Evolutionary conservation across 2,329 filamentous ascomycete species (phyloP).

Genomic region (Colletotrichum phormii): DNA sequence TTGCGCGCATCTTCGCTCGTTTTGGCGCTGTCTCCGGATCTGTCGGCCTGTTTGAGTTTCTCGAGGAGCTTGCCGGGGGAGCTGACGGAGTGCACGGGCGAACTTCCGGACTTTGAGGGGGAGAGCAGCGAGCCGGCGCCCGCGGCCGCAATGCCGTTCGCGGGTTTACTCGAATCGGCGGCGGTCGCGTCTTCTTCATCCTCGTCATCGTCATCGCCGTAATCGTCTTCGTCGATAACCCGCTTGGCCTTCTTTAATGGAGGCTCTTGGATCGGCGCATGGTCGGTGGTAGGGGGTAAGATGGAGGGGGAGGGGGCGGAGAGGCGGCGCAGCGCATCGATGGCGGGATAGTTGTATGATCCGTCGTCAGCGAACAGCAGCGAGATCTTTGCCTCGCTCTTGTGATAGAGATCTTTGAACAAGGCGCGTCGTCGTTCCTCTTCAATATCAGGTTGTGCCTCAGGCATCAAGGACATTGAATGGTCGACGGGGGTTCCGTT

Average conservation of each 20-base stretch:
- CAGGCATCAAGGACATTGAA: slow-evolving; percentile 66
- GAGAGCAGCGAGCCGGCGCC: slow-evolving; percentile 72
- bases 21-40: slow-evolving; percentile 68
- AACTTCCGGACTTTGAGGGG: slow-evolving; percentile 77
- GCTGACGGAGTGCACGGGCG: slow-evolving; percentile 70
- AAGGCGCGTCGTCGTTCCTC: slow-evolving; percentile 79
- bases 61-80: slow-evolving; percentile 67
- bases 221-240: slow-evolving; percentile 86
- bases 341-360: slow-evolving; percentile 62
- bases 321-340: slow-evolving; percentile 65
- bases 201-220: slow-evolving; percentile 85
- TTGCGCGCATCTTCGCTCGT: slow-evolving; percentile 90
- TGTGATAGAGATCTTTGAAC: slow-evolving; percentile 82
- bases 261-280: slow-evolving; percentile 68
- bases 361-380: slow-evolving; percentile 76
- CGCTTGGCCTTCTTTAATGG: slow-evolving; percentile 81
- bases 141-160: slow-evolving; percentile 60
- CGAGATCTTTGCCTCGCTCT: slow-evolving; percentile 81
- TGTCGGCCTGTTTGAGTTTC: slow-evolving; percentile 63
- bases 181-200: slow-evolving; percentile 76
- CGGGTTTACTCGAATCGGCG: slow-evolving; percentile 66
- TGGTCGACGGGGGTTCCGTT: slow-evolving; percentile 64
- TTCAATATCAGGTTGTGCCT: slow-evolving; percentile 69
- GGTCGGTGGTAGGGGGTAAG: slow-evolving; percentile 68
- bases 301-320: slow-evolving; percentile 51